Conservation (phyloP, 139 green algal species). For the Tetradesmus obliquus region DNA sequence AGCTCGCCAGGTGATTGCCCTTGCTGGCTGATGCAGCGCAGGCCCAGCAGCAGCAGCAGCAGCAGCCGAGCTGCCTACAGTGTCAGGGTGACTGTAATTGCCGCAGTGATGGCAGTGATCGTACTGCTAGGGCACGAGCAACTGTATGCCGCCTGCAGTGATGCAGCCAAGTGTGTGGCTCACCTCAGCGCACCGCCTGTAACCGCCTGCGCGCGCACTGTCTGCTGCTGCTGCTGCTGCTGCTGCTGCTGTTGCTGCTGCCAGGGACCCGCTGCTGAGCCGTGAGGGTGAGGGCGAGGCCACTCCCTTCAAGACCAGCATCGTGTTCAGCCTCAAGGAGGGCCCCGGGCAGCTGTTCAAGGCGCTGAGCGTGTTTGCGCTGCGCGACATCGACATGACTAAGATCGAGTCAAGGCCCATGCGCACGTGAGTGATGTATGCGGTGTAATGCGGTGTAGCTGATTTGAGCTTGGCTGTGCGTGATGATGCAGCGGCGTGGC, state of each 20-base stretch:
- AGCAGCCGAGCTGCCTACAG: not conserved
- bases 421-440: constrained; percentile 48
- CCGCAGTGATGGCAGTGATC: not conserved
- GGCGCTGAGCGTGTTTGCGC: constrained; percentile 94
- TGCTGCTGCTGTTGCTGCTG: not conserved
- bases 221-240: too few species aligned
- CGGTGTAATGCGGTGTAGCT: not conserved
- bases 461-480: too few species aligned
- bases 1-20: constrained; percentile 76
- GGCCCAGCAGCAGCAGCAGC: not conserved
- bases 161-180: too few species aligned
- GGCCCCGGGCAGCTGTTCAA: constrained; percentile 97
- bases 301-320: constrained; percentile 87
- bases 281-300: constrained; percentile 52
- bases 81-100: not conserved
- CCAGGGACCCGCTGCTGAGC: constrained; percentile 87
- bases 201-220: too few species aligned
- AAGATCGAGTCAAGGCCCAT: constrained; percentile 97
- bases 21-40: too few species aligned
- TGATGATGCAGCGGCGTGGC: too few species aligned
- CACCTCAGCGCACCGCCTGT: too few species aligned
- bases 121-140: not conserved
- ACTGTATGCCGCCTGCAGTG: too few species aligned
- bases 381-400: constrained; percentile 97
- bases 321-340: constrained; percentile 90